Evolutionary conservation across 495 filamentous ascomycete genomes (phyloP).

Genomic region (Podospora appendiculata): DNA sequence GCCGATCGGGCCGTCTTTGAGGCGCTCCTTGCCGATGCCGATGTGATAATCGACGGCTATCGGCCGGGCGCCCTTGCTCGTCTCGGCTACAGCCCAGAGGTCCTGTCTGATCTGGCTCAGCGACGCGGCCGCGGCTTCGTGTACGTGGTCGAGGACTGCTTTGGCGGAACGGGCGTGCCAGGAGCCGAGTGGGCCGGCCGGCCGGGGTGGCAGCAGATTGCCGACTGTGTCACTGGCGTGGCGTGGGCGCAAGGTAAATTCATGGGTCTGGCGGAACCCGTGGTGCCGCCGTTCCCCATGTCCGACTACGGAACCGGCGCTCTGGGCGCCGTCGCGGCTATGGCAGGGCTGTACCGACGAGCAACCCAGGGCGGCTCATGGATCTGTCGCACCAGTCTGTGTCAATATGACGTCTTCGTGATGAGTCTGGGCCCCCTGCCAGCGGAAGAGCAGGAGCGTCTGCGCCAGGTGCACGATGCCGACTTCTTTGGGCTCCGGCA

Average conservation of each 20-base stretch:
- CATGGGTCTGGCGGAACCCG: constrained; percentile 62
- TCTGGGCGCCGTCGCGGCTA: constrained; percentile 57
- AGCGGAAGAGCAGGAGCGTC: constrained; percentile 44
- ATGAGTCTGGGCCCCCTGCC: constrained; percentile 55
- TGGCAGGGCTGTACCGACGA: constrained; percentile 54
- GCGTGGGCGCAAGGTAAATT: constrained; percentile 68
- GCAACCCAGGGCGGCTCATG: constrained; percentile 57
- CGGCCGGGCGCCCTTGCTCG: constrained; percentile 57
- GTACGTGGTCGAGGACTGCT: constrained; percentile 68
- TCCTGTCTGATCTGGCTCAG: constrained; percentile 42
- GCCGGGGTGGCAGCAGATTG: constrained; percentile 54
- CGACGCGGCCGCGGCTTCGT: constrained; percentile 53
- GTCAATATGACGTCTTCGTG: constrained; percentile 63
- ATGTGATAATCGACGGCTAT: constrained; percentile 60
- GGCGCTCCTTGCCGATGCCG: constrained; percentile 49
- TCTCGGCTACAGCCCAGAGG: constrained; percentile 54
- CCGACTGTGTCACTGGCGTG: constrained; percentile 49
- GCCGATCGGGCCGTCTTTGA: constrained; percentile 50
- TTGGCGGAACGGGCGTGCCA: constrained; percentile 37
- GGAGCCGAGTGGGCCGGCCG: constrained; percentile 41
- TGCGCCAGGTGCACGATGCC: constrained; percentile 44
- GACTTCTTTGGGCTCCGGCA: constrained; percentile 62
- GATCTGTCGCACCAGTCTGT: constrained; percentile 48
- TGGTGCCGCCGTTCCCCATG: constrained; percentile 77
- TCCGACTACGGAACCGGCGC: constrained; percentile 70